Conservation (phyloP, 2,329 filamentous ascomycete genomes). For the Penicillium occitanis region DNA sequence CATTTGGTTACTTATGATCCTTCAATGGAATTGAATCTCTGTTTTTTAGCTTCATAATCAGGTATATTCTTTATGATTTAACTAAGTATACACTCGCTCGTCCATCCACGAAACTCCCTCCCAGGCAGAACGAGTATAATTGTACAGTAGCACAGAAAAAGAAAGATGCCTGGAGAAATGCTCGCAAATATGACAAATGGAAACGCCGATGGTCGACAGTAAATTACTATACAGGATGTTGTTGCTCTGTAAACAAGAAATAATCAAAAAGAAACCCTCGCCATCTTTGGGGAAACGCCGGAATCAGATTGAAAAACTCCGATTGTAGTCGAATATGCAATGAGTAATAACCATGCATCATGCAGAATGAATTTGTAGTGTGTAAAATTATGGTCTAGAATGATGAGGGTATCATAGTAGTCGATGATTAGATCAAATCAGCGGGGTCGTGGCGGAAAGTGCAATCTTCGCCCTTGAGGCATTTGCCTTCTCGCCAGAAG, state of each 20-base stretch:
- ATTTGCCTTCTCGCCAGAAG: slow-evolving; percentile 56
- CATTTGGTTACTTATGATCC: too few relatives aligned
- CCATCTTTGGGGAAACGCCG: neutral
- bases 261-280: neutral
- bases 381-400: neutral
- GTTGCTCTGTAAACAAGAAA: neutral
- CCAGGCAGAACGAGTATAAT: neutral
- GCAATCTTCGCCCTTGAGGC: slow-evolving; percentile 54
- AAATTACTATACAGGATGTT: slow-evolving; percentile 1
- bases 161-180: slow-evolving; percentile 2
- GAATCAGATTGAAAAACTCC: neutral
- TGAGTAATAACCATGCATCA: neutral
- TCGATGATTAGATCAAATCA: slow-evolving; percentile 19
- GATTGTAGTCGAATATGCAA: neutral
- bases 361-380: neutral
- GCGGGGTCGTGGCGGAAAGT: slow-evolving; percentile 49
- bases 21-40: too few relatives aligned
- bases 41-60: neutral
- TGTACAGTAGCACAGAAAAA: neutral
- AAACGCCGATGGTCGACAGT: neutral
- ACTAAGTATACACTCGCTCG: neutral
- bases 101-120: neutral
- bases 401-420: neutral
- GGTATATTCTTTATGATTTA: neutral
- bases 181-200: neutral